Evolutionary conservation across 2,329 filamentous ascomycete genomes (phyloP), one percentile per base, ranked within the genome.

Genomic region (Metarhizium humberi): DNA sequence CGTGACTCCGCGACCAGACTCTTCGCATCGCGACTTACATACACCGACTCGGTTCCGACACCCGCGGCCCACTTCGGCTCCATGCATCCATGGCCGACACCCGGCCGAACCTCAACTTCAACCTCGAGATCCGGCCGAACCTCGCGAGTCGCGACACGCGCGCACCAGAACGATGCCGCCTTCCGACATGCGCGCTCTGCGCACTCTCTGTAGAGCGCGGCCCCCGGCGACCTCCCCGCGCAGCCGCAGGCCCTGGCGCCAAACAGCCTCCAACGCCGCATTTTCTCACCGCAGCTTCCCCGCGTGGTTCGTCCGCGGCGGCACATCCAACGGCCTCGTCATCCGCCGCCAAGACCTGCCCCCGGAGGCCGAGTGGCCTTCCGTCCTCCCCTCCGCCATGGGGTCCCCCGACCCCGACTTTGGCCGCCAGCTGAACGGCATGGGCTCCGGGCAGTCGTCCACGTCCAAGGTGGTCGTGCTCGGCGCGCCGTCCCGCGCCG

Each of bases 381-480:
- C 71, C 0, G 79, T 87, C 18, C 82, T 87, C 57, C 74, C 76
- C 20, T 72, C 77, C 3, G 77, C 75, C 7, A 83, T 89, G 68
- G 85, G 85, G 36, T 82, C 80, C 3, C 84, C 84, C 0, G 87
- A 90, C 61, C 73, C 77, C 3, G 11, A 45, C 0, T 77, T 85
- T 66, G 85, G 82, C 0, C 78, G 87, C 0, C 87, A 91, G 68
- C 80, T 91, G 1, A 78, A 90, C 65, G 86, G 87, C 8, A 78
- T 90, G 68, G 86, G 86, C 3, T 85, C 82, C 0, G 86, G 86
- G 4, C 75, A 86, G 55, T 87, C 84, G 10, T 85, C 80, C 47
- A 78, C 87, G 3, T 86, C 82, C 55, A 91, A 91, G 67, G 75
- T 90, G 18, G 87, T 86, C 68, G 74, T 91, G 1, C 75, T 91